Conservation (phyloP, 306 rosid species). For the Cicer bijugum region DNA sequence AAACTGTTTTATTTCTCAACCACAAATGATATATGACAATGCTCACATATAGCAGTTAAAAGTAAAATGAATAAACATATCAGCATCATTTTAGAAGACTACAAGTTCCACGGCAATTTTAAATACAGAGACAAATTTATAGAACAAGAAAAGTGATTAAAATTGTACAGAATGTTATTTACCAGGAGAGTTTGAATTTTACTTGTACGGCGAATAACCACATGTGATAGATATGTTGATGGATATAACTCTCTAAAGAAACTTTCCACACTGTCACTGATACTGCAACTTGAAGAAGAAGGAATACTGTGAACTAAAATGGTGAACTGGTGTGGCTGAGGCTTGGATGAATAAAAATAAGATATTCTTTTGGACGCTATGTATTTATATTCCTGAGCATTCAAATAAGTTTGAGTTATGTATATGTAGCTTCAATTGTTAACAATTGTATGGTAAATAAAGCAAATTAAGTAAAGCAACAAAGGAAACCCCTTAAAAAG, state of each 20-base stretch:
- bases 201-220: constrained; percentile 71
- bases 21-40: neutral
- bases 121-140: constrained; percentile 5
- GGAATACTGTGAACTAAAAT: constrained; percentile 83
- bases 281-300: constrained; percentile 48
- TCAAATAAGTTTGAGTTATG: constrained; percentile 28
- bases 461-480: neutral
- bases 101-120: neutral
- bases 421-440: constrained; percentile 42
- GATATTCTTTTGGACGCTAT: constrained; percentile 72
- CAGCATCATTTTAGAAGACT: neutral
- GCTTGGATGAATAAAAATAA: constrained; percentile 76
- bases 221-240: constrained; percentile 75
- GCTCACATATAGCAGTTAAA: constrained; percentile 12
- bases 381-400: constrained; percentile 74
- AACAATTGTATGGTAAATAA: constrained; percentile 34
- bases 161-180: constrained; percentile 46
- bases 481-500: constrained; percentile 13
- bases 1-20: neutral
- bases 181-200: constrained; percentile 67
- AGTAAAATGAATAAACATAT: constrained; percentile 4
- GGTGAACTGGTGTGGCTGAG: constrained; percentile 90
- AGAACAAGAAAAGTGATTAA: constrained; percentile 32
- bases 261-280: constrained; percentile 67
- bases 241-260: constrained; percentile 79